phyloP scores from a whole-genome alignment of 257 asterid genomes.

The Scutellaria baicalensis region DNA sequence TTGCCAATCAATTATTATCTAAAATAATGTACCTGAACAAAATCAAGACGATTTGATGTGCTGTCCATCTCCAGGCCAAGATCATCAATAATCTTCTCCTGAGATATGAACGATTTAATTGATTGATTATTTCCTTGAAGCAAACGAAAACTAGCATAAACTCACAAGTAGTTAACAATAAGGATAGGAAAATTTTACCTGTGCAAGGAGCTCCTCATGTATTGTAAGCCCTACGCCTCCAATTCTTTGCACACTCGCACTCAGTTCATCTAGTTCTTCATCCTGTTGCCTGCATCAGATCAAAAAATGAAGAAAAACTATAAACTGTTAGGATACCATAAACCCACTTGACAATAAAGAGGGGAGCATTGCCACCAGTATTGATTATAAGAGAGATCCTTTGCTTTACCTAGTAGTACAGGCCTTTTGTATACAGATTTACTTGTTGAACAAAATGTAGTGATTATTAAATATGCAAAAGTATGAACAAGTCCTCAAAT shows the following conservation, averaged over 20 bases:
- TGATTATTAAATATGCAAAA: too few species aligned
- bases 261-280: slow-evolving; percentile 81
- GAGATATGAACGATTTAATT: slow-evolving; percentile 12
- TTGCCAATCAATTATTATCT: neutral
- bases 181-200: slow-evolving; percentile 42
- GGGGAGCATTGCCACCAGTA: neutral
- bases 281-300: slow-evolving; percentile 58
- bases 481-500: too few species aligned
- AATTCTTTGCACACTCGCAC: slow-evolving; percentile 82
- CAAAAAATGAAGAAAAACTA: neutral
- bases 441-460: too few species aligned
- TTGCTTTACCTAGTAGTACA: neutral
- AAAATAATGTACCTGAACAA: slow-evolving; percentile 67
- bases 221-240: slow-evolving; percentile 97
- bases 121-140: neutral
- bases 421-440: too few species aligned
- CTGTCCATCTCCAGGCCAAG: slow-evolving; percentile 91
- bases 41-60: slow-evolving; percentile 94
- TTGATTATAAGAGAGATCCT: neutral
- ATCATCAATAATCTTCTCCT: slow-evolving; percentile 85
- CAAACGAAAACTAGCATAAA: neutral
- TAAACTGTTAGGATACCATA: neutral
- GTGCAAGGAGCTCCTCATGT: slow-evolving; percentile 94
- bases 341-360: neutral
- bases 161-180: too few species aligned